Conservation (phyloP, 2,329 filamentous ascomycete genomes). For the Trichoderma sp. region DNA sequence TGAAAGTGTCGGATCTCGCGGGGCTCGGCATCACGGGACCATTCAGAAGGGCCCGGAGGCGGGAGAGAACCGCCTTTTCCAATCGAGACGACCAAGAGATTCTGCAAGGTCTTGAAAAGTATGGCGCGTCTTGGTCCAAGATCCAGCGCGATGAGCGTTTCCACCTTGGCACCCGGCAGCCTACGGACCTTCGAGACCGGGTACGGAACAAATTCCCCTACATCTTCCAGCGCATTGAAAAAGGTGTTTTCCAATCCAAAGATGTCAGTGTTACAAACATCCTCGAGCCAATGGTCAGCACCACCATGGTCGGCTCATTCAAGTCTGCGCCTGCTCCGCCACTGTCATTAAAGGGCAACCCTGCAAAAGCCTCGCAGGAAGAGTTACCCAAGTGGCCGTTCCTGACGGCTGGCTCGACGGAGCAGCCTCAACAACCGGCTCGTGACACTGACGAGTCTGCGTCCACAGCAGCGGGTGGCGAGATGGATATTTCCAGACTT, state of each 20-base stretch:
- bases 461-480: conserved; percentile 45
- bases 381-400: conserved; percentile 46
- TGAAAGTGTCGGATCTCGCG: conserved; percentile 53
- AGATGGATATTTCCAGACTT: conserved; percentile 62
- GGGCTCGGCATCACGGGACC: conserved; percentile 60
- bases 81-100: conserved; percentile 63
- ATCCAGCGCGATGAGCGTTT: conserved; percentile 60
- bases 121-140: conserved; percentile 63
- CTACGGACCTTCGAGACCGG: conserved; percentile 61
- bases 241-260: conserved; percentile 48
- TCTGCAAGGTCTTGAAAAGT: conserved; percentile 55
- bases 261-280: conserved; percentile 39
- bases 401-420: conserved; percentile 33
- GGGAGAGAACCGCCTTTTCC: conserved; percentile 59
- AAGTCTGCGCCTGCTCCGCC: conserved; percentile 34
- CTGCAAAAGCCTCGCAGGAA: conserved; percentile 45
- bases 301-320: conserved; percentile 47
- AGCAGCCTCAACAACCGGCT: conserved; percentile 26
- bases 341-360: conserved; percentile 34
- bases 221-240: conserved; percentile 56
- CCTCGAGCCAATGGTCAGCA: conserved; percentile 52
- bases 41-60: conserved; percentile 60
- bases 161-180: conserved; percentile 56
- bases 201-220: conserved; percentile 62
- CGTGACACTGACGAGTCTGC: conserved; percentile 47